phyloP scores from a whole-genome alignment of 2,329 filamentous ascomycete species.

The Amauroascus niger region DNA sequence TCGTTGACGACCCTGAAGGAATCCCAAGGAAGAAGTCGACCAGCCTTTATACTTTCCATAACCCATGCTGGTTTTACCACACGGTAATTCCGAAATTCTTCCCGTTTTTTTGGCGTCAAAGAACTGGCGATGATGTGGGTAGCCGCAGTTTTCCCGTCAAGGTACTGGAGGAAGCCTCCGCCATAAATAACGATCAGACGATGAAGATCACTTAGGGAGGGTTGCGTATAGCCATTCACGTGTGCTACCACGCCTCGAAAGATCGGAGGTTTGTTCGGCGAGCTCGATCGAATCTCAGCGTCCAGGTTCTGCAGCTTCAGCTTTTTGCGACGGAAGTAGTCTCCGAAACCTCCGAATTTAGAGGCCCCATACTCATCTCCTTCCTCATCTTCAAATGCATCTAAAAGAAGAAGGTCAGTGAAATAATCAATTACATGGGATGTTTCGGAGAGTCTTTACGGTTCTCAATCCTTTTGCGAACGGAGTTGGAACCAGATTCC shows the following conservation, averaged over 20 bases:
- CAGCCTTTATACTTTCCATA: constrained; percentile 74
- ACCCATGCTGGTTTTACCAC: constrained; percentile 95
- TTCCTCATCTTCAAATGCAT: constrained; percentile 68
- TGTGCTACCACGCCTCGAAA: constrained; percentile 87
- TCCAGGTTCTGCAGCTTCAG: constrained; percentile 95
- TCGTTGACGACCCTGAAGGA: constrained; percentile 77
- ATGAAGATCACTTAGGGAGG: constrained; percentile 80
- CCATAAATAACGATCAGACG: constrained; percentile 81
- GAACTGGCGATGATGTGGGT: constrained; percentile 92
- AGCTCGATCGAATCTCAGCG: constrained; percentile 61
- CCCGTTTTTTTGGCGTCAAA: constrained; percentile 81
- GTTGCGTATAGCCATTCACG: constrained; percentile 93
- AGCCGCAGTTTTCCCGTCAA: constrained; percentile 87
- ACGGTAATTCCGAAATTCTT: constrained; percentile 78
- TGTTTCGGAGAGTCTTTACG: constrained; percentile 31
- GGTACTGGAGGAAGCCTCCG: constrained; percentile 88
- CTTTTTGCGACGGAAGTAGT: constrained; percentile 94
- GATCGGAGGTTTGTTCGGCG: constrained; percentile 64
- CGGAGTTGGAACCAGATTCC: constrained; percentile 49
- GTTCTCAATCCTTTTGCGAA: constrained; percentile 54
- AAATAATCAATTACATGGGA: neutral
- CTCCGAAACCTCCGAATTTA: constrained; percentile 75
- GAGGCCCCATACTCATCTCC: constrained; percentile 88
- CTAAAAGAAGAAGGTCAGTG: constrained; percentile 24
- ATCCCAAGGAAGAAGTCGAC: constrained; percentile 75